Evolutionary conservation across 2,329 filamentous ascomycete genomes (phyloP).

Genomic region (Cladophialophora bantiana): DNA sequence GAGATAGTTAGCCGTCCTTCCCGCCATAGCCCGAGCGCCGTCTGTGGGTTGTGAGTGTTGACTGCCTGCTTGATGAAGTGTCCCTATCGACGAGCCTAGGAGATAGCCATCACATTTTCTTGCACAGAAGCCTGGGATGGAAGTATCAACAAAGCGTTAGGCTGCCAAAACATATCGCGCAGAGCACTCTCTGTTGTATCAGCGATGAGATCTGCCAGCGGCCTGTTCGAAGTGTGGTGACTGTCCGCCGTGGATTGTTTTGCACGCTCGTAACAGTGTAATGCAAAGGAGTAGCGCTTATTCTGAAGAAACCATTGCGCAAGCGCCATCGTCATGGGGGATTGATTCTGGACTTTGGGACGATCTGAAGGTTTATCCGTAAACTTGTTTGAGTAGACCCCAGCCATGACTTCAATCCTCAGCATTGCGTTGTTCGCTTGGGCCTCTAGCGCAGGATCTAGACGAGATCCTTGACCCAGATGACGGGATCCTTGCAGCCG

Average conservation of each 20-base stretch:
- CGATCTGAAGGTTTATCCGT: constrained; percentile 8
- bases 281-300: constrained; percentile 27
- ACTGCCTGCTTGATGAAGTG: background rate
- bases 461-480: background rate
- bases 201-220: constrained; percentile 22
- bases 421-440: constrained; percentile 27
- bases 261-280: constrained; percentile 24
- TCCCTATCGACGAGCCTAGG: background rate
- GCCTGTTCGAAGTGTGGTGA: background rate
- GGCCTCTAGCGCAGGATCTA: constrained; percentile 13
- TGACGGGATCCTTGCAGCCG: constrained; percentile 12
- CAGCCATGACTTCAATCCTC: constrained; percentile 25
- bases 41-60: background rate
- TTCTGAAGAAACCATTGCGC: constrained; percentile 29
- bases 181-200: constrained; percentile 8
- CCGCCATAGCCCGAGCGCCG: no score
- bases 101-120: background rate
- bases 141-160: constrained; percentile 7
- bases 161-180: background rate
- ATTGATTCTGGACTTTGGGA: background rate
- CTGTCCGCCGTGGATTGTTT: background rate
- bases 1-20: background rate
- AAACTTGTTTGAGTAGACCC: constrained; percentile 20
- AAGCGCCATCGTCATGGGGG: constrained; percentile 7
- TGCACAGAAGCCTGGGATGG: constrained; percentile 14